Evolutionary conservation across 2,329 filamentous ascomycete genomes (phyloP), one percentile per base, ranked within the genome.

Genomic region (Drechslerella dactyloides): DNA sequence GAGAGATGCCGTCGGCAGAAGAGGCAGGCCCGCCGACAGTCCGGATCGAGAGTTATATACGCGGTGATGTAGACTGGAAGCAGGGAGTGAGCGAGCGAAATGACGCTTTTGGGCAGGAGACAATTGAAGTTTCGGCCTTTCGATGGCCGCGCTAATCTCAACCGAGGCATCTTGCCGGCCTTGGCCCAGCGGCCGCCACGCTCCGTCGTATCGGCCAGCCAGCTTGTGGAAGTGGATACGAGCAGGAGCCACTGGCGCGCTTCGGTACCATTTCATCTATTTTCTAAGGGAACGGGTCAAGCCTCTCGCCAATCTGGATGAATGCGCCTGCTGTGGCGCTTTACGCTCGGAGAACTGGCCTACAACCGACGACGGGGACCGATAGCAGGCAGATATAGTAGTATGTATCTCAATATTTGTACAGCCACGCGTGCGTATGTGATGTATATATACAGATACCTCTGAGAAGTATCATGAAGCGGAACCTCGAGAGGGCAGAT

Each of bases 221-320:
- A 69, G 13, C 64, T 69, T 62, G 65, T 46, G 65, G 65, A 62
- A 62, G 52, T 69, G 30, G 58, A 69, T 66, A 66, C 62, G 62
- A 66, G 54, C 24, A 40, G 53, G 27, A 57, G 46, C 19, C 11
- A 19, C 7, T 15, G 46, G 17, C 11, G 19, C 11, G 46, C 2
- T 44, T 5, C 11, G 19, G 50, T 15, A 46, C 46, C 17, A 27
- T 27, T 51, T 2, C 10, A 21, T 7, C 1, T 17, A 13, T 8
- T 33, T 33, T 33, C 27, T 8, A 8, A 8, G 27, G 27, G 8
- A n/a, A n/a, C n/a, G n/a, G n/a, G n/a, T n/a, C 35, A 37, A 15
- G 35, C 15, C 35, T 37, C 7, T 37, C 35, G 35, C n/a, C n/a
- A n/a, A n/a, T n/a, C n/a, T 37, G 35, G 35, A 7, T 37, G 35